Conservation (phyloP, 441 rosid genomes). For the Populus hybrid region DNA sequence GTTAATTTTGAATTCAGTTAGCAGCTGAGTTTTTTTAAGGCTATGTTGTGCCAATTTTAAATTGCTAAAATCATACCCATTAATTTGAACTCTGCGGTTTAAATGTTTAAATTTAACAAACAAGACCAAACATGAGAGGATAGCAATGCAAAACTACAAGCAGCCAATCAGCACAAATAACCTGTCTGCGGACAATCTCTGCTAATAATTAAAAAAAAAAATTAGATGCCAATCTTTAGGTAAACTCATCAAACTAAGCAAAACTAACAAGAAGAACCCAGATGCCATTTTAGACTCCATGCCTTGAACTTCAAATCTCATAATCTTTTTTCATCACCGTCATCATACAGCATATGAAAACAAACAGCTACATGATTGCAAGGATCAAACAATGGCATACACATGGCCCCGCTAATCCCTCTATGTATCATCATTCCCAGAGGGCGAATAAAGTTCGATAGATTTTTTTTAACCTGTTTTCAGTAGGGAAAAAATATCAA, state of each 20-base stretch:
- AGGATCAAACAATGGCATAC: background rate
- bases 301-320: background rate
- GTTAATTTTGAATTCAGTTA: no score
- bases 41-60: no score
- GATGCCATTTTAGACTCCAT: background rate
- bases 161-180: no score
- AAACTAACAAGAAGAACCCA: background rate
- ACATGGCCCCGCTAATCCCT: background rate
- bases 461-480: background rate
- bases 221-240: background rate
- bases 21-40: no score
- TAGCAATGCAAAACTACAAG: no score
- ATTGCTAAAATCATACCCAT: no score
- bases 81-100: no score
- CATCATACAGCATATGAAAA: background rate
- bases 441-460: background rate
- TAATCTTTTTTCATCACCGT: background rate
- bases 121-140: no score
- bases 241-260: background rate
- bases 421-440: background rate
- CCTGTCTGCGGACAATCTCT: no score
- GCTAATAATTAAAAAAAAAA: no score
- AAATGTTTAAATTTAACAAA: no score
- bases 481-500: background rate
- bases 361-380: background rate